A percentile compares a stretch with the other conserved stretches of the same genome.
phyloP scores from a whole-genome alignment of 75 land plant genomes.

The Pinus tabuliformis region DNA sequence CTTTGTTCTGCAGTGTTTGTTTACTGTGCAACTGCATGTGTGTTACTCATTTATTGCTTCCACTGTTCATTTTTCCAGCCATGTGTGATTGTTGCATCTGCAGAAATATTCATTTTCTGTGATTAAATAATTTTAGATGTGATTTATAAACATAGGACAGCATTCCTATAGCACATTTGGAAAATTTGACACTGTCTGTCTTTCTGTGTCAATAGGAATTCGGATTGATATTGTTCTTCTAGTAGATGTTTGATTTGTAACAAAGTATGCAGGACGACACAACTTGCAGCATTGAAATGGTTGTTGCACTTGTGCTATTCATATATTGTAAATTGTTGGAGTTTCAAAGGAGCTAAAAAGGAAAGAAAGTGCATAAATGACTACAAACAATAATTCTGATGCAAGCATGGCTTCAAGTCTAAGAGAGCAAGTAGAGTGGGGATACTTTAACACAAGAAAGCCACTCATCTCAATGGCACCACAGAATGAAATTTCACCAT shows the following conservation, averaged over 20 bases:
- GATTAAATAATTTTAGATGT: too few relatives aligned
- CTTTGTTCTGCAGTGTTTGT: too few relatives aligned
- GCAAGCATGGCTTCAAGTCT: not conserved
- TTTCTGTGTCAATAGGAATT: not conserved
- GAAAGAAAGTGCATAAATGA: not conserved
- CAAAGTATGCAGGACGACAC: too few relatives aligned
- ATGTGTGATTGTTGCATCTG: too few relatives aligned
- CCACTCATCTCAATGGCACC: conserved; percentile 98
- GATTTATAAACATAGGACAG: too few relatives aligned
- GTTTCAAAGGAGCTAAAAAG: not conserved
- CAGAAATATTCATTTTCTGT: too few relatives aligned
- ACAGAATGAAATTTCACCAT: conserved; percentile 91
- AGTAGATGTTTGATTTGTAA: not conserved
- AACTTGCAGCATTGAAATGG: not conserved
- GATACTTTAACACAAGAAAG: conserved; percentile 83
- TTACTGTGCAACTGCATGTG: too few relatives aligned
- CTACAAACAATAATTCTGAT: not conserved
- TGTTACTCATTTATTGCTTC: too few relatives aligned
- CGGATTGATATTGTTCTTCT: not conserved
- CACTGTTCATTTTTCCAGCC: too few relatives aligned
- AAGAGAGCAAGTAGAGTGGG: conserved; percentile 7
- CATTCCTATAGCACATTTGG: too few relatives aligned
- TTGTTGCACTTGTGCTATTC: not conserved
- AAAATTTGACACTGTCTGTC: not conserved
- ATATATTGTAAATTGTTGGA: not conserved